A percentile compares a stretch with the other conserved stretches of the same genome.
phyloP scores from a whole-genome alignment of 2,329 filamentous ascomycete species.

The Ophiostoma sp. region DNA sequence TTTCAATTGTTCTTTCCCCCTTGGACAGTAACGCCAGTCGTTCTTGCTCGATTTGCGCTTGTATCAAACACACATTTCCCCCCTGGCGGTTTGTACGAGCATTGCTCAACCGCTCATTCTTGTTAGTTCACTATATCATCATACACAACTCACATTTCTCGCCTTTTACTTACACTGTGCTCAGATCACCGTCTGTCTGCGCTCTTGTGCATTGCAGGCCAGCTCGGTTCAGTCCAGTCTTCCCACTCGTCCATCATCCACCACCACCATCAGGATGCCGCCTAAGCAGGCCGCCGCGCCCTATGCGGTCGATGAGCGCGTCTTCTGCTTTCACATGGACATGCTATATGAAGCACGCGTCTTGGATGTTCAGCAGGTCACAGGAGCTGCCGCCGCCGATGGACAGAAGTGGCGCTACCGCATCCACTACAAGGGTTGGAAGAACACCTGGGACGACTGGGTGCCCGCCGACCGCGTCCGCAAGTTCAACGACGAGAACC shows the following conservation, averaged over 20 bases:
- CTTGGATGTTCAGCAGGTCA: slow-evolving; percentile 71
- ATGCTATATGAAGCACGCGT: slow-evolving; percentile 98
- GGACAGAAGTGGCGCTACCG: slow-evolving; percentile 68
- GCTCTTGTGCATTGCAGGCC: no score
- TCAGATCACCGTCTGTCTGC: not conserved
- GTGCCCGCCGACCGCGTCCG: slow-evolving; percentile 89
- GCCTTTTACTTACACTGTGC: not conserved
- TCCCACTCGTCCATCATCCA: not conserved
- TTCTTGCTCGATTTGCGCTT: not conserved
- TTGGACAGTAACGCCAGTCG: not conserved
- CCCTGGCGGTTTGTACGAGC: not conserved
- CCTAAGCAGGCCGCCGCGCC: slow-evolving; percentile 48
- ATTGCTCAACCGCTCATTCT: not conserved
- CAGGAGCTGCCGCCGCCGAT: slow-evolving; percentile 59
- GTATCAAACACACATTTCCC: not conserved
- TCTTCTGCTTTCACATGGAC: slow-evolving; percentile 95
- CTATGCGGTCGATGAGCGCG: slow-evolving; percentile 80
- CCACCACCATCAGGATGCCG: slow-evolving; percentile 25
- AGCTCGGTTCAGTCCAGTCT: not conserved
- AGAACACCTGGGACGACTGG: slow-evolving; percentile 99
- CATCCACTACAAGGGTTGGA: slow-evolving; percentile 99
- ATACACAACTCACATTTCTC: not conserved
- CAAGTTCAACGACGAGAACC: slow-evolving; percentile 93
- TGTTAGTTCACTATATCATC: not conserved
- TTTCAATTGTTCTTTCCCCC: not conserved